These are phyloP conservation scores for Phalaenopsis aphrodite DNA, from an alignment of 106 monocot species.

Conservation along the genomic window DNA sequence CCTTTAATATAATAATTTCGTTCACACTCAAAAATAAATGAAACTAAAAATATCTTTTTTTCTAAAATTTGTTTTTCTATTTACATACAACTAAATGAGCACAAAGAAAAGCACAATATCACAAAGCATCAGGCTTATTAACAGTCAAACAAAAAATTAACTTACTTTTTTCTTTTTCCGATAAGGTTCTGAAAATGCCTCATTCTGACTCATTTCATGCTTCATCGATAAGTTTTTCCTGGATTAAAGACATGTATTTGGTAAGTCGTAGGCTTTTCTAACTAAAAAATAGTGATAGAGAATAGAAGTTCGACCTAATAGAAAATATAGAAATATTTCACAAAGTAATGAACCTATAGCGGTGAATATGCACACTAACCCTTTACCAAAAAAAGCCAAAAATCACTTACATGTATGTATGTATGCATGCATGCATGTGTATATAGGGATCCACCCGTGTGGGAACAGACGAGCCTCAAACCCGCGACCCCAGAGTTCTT, in stretches of 20 bases:
- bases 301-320: background rate
- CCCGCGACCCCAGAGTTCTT: too few relatives aligned
- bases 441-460: too few relatives aligned
- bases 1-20: too few relatives aligned
- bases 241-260: background rate
- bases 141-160: background rate
- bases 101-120: too few relatives aligned
- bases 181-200: conserved; percentile 1
- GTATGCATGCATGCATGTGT: too few relatives aligned
- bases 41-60: too few relatives aligned
- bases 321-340: background rate
- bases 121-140: background rate
- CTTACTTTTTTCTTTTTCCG: conserved; percentile 4
- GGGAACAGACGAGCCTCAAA: too few relatives aligned
- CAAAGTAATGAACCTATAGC: background rate
- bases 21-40: too few relatives aligned
- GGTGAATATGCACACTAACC: background rate
- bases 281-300: background rate
- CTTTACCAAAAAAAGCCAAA: too few relatives aligned
- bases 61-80: too few relatives aligned
- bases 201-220: background rate
- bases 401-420: too few relatives aligned
- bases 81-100: too few relatives aligned
- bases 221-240: background rate
- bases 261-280: background rate